These are phyloP conservation scores for Fusarium staphyleae DNA, from an alignment of 2,329 filamentous ascomycete genomes.

Conservation along the genomic window DNA sequence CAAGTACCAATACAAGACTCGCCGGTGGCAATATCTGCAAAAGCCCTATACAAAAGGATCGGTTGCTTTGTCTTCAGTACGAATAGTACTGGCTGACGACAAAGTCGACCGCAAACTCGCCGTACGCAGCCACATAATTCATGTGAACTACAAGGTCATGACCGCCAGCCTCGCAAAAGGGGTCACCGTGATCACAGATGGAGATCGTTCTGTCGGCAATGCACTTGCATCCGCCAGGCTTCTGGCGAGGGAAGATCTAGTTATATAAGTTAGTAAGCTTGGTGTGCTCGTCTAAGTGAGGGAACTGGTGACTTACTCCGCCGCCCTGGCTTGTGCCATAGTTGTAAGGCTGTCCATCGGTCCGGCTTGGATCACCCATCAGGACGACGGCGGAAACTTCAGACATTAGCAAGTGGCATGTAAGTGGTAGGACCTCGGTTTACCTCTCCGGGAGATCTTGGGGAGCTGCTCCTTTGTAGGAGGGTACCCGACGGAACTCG, in stretches of 20 bases:
- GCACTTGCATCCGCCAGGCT: slow-evolving; percentile 10
- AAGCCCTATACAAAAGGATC: too few species aligned
- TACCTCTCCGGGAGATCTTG: slow-evolving; percentile 9
- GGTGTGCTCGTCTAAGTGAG: background rate
- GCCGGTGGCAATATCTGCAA: too few species aligned
- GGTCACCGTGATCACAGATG: slow-evolving; percentile 28
- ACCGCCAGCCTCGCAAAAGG: slow-evolving; percentile 27
- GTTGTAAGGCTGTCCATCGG: slow-evolving; percentile 16
- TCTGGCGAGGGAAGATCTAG: slow-evolving; percentile 24
- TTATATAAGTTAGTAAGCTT: slow-evolving; percentile 1
- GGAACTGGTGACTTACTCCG: slow-evolving; percentile 15
- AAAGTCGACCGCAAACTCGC: slow-evolving; percentile 42
- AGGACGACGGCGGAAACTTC: slow-evolving; percentile 12
- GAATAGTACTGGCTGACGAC: slow-evolving; percentile 35
- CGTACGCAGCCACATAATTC: slow-evolving; percentile 24
- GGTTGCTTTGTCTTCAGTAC: background rate
- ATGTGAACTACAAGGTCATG: slow-evolving; percentile 22
- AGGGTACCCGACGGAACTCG: slow-evolving; percentile 19
- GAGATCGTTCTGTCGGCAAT: slow-evolving; percentile 23
- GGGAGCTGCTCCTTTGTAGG: background rate
- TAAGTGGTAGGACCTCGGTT: background rate
- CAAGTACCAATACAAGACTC: too few species aligned
- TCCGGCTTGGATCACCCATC: slow-evolving; percentile 27
- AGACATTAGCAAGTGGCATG: background rate
- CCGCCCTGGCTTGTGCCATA: slow-evolving; percentile 21